Evolutionary conservation across 2,329 filamentous ascomycete species (phyloP).

Genomic region (Exophiala alcalophila): DNA sequence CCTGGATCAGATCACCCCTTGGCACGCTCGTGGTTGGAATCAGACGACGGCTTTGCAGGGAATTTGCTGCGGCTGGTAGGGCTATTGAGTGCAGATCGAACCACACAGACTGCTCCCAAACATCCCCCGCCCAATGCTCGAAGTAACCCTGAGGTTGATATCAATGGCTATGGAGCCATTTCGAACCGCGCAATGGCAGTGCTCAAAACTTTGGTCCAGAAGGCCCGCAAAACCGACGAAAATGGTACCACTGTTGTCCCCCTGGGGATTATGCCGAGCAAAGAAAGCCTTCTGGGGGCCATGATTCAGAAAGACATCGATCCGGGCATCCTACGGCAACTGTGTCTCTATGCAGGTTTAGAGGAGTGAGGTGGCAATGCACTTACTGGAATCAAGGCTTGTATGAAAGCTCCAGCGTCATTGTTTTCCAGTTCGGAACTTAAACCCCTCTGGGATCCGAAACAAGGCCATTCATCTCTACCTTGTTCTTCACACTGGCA

Average conservation of each 20-base stretch:
- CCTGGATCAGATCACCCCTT: slow-evolving; percentile 69
- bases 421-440: too few species aligned
- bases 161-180: slow-evolving; percentile 51
- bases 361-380: slow-evolving; percentile 39
- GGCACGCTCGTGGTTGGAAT: slow-evolving; percentile 76
- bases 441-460: too few species aligned
- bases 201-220: slow-evolving; percentile 66
- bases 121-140: slow-evolving; percentile 37
- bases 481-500: too few species aligned
- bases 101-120: slow-evolving; percentile 38
- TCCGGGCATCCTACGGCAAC: slow-evolving; percentile 61
- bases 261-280: slow-evolving; percentile 61
- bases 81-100: slow-evolving; percentile 60
- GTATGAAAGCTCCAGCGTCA: too few species aligned
- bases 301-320: slow-evolving; percentile 66
- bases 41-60: slow-evolving; percentile 77
- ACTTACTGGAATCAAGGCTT: too few species aligned
- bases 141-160: slow-evolving; percentile 41
- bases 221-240: slow-evolving; percentile 57
- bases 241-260: slow-evolving; percentile 53
- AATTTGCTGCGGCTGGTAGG: slow-evolving; percentile 74
- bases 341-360: slow-evolving; percentile 62
- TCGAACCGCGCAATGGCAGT: slow-evolving; percentile 66
- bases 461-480: too few species aligned
- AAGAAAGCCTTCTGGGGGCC: slow-evolving; percentile 64